A percentile compares a stretch with the other conserved stretches of the same genome.
These are phyloP conservation scores for Rhizoclosmatium sp. DNA, from an alignment of 192 early-diverging fungal species.

Conservation along the genomic window DNA sequence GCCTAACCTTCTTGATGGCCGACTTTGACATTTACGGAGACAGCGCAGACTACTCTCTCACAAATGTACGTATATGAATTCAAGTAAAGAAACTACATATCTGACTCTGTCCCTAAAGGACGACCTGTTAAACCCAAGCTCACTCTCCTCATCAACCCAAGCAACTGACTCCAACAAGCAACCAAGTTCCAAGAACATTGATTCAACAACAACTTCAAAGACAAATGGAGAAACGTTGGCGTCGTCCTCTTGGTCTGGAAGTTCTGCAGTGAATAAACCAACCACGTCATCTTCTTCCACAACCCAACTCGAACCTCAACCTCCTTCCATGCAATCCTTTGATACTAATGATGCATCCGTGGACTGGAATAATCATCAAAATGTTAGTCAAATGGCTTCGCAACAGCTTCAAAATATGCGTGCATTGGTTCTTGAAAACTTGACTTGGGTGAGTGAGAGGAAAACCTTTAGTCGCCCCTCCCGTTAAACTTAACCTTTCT, in stretches of 20 bases:
- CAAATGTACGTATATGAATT: neutral
- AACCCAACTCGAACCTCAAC: neutral
- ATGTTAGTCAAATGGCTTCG: neutral
- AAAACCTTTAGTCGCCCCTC: neutral
- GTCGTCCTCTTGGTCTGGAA: neutral
- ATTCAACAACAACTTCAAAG: neutral
- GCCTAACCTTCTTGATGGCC: neutral
- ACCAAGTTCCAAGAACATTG: neutral
- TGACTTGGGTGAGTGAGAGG: constrained; percentile 22
- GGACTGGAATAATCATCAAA: neutral
- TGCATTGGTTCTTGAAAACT: constrained; percentile 8
- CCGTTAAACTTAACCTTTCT: neutral
- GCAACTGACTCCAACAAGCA: neutral
- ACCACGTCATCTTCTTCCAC: neutral
- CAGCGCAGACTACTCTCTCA: neutral
- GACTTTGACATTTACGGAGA: constrained; percentile 35
- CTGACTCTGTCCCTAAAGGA: neutral
- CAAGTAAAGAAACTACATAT: neutral
- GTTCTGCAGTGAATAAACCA: neutral
- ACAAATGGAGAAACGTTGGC: neutral
- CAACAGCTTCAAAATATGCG: constrained; percentile 15
- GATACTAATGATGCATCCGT: neutral
- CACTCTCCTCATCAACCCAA: neutral
- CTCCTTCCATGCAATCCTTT: neutral
- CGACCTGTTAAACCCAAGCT: constrained; percentile 10